Base-by-base conservation (phyloP, 176 grass and related monocot genomes). In the Carex littledalei region DNA sequence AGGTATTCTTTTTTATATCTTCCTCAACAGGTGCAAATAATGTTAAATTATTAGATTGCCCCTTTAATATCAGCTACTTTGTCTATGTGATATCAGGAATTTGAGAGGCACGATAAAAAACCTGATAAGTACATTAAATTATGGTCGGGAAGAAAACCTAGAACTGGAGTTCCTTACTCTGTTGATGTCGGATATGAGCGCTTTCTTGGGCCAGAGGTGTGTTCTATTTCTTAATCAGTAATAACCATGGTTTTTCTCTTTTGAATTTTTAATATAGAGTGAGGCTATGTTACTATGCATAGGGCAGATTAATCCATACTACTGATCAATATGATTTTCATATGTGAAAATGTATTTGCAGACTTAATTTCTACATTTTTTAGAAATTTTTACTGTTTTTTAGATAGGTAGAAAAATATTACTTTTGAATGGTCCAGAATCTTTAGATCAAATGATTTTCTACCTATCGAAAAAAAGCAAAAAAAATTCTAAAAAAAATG, bases 161-260 rank as follows among this genome's bases (percentile, higher is more conserved):
- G 87, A 81, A 99, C 96, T 55, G 86, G 96, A 49, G 87, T 95
- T 8, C 93, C 96, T 13, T 99, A 95, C 87, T 94, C 88, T 69
- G 84, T 94, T 88, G 96, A 99, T 87, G 83, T 99, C 54, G 96
- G 96, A 85, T 99, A 99, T 87, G 96, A 99, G 71, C 89, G 93
- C 15, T 99, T 99, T 87, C 96, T 99, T 92, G 96, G 96, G 22
- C 96, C 96, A 85, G 93, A 99, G 96, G 96, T 99, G 87, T 86
- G 37, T 85, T 88, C 63, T 32, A 10, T 85, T 91, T 77, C 63
- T 74, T 67, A 14, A 64, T 60, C 60, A 81, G 21, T 67, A 58
- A 7, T 61, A 73, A 78, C 14, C 35, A n/a, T 85, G 21, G 4
- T 13, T 43, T 56, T 82, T 67, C 1, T 16, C 12, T 68, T 77